Percentiles rank a stretch among this genome's conserved stretches.
Conservation (phyloP, 352 stramenopile genomes). For the Blastocystis sp. region DNA sequence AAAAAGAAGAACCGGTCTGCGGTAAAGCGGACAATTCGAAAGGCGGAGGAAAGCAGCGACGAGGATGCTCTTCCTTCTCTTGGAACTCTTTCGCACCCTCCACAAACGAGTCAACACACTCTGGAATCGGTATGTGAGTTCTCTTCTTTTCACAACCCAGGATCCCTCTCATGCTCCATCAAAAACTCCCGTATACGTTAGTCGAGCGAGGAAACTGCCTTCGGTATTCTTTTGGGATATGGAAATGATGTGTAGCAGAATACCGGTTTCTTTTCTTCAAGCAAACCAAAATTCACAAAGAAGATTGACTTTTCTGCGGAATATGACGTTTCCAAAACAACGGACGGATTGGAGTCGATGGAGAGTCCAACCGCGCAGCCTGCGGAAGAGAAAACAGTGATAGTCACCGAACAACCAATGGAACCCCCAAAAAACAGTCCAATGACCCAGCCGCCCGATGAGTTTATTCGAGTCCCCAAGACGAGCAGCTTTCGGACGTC, state of each 20-base stretch:
- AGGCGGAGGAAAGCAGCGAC: slow-evolving; percentile 4
- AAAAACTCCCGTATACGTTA: not conserved
- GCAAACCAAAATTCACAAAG: not conserved
- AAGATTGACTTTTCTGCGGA: not conserved
- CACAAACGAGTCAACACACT: too few relatives aligned
- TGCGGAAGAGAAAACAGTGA: too few relatives aligned
- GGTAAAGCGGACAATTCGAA: not conserved
- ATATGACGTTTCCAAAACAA: not conserved
- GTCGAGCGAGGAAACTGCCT: not conserved
- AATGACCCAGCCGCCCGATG: not conserved
- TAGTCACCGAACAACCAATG: too few relatives aligned
- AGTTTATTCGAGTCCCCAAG: not conserved
- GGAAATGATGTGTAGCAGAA: not conserved
- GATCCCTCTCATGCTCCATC: not conserved
- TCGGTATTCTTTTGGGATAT: not conserved
- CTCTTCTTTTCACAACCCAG: too few relatives aligned
- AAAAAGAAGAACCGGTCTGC: slow-evolving; percentile 14
- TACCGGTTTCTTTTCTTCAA: slow-evolving; percentile 1
- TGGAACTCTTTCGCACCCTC: not conserved
- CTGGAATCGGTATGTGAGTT: too few relatives aligned
- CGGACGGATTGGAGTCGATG: slow-evolving; percentile 22
- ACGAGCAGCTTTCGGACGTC: not conserved
- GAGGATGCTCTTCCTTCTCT: not conserved
- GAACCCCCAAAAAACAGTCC: too few relatives aligned
- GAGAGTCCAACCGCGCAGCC: too few relatives aligned